phyloP scores from a whole-genome alignment of 371 early-diverging fungal genomes.

The Actinomortierella ambigua region DNA sequence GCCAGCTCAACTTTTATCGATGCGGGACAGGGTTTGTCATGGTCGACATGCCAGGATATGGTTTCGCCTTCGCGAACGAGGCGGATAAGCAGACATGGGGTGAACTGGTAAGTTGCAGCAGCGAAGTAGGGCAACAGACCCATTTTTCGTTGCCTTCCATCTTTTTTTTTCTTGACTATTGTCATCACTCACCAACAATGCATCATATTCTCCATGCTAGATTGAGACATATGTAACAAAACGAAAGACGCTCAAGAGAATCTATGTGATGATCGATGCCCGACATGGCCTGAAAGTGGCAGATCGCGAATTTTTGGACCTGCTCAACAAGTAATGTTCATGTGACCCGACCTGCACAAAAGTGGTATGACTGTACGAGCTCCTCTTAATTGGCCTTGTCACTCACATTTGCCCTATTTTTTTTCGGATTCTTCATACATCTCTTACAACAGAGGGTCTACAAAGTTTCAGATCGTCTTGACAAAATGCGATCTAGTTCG shows the following conservation, averaged over 20 bases:
- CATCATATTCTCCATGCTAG: constrained; percentile 38
- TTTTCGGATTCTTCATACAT: neutral
- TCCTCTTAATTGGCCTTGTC: neutral
- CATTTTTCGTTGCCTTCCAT: neutral
- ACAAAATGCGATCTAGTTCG: constrained; percentile 81
- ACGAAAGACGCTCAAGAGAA: constrained; percentile 64
- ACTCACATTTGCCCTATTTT: constrained; percentile 1
- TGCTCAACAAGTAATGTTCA: constrained; percentile 54
- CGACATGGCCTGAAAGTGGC: constrained; percentile 76
- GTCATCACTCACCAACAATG: neutral
- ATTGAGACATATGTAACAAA: constrained; percentile 70
- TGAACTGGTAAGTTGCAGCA: constrained; percentile 60
- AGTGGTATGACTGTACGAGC: neutral
- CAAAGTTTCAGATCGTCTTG: constrained; percentile 77
- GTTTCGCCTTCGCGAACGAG: constrained; percentile 83
- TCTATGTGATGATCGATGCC: constrained; percentile 80
- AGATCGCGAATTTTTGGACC: constrained; percentile 63
- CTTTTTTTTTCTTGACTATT: too few relatives aligned
- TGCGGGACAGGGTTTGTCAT: constrained; percentile 67
- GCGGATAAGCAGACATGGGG: constrained; percentile 63
- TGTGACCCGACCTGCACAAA: neutral
- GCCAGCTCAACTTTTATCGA: constrained; percentile 80
- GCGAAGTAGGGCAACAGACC: too few relatives aligned
- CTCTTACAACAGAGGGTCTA: constrained; percentile 41
- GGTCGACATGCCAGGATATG: constrained; percentile 91